These are phyloP conservation scores for Fusarium papillatum DNA, from an alignment of 2,329 filamentous ascomycete species.

Conservation along the genomic window DNA sequence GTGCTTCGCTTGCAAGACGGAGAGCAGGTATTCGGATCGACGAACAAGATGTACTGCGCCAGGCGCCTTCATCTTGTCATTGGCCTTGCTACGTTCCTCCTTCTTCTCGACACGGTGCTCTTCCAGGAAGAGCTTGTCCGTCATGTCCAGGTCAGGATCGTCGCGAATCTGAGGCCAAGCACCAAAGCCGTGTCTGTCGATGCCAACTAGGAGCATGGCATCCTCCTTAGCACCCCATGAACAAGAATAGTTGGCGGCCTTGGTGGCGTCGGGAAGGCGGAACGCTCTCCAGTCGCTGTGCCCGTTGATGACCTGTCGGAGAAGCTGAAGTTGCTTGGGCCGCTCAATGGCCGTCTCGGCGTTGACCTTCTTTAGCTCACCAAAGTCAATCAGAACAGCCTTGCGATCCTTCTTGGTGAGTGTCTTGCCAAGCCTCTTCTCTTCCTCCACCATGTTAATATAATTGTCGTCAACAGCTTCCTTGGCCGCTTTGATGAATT, in stretches of 20 bases:
- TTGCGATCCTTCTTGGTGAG: constrained; percentile 98
- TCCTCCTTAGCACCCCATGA: constrained; percentile 95
- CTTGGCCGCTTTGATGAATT: constrained; percentile 74
- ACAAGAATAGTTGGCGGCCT: constrained; percentile 91
- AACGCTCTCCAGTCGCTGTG: constrained; percentile 82
- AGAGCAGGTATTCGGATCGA: constrained; percentile 93
- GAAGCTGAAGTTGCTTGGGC: constrained; percentile 87
- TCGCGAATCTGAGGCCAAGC: constrained; percentile 97
- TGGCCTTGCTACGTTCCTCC: constrained; percentile 85
- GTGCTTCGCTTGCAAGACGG: constrained; percentile 91
- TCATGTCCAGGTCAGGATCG: constrained; percentile 86
- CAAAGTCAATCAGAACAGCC: constrained; percentile 94
- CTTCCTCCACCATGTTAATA: constrained; percentile 81
- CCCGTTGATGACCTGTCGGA: constrained; percentile 80
- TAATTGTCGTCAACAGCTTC: constrained; percentile 76
- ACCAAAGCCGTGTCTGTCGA: constrained; percentile 93
- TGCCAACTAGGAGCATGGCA: constrained; percentile 96
- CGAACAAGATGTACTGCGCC: constrained; percentile 98
- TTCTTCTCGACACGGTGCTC: constrained; percentile 99
- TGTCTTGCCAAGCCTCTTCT: constrained; percentile 84
- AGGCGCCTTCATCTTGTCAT: constrained; percentile 88
- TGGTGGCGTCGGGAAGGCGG: constrained; percentile 91
- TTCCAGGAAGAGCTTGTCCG: constrained; percentile 94
- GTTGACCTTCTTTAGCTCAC: constrained; percentile 94
- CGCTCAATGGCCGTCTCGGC: constrained; percentile 95